Conservation (phyloP, 1,284 basidiomycete genomes). For the Ceratobasidium sp. region DNA sequence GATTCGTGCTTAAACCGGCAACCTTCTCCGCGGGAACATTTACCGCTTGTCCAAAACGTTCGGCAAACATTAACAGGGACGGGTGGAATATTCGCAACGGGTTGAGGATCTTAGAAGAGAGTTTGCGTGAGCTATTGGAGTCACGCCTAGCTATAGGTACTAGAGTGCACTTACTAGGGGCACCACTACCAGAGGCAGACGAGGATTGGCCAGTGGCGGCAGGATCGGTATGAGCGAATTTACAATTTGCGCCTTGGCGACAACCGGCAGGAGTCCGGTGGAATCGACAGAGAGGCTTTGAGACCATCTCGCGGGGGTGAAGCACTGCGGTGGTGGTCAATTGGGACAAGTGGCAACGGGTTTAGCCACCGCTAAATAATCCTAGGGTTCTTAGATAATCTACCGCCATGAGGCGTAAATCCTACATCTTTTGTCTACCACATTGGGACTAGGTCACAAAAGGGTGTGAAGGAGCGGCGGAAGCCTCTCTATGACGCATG, state of each 20-base stretch:
- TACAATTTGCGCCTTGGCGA: slow-evolving; percentile 39
- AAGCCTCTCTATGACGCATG: too few species aligned
- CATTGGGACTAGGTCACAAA: too few species aligned
- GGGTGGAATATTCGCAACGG: slow-evolving; percentile 59
- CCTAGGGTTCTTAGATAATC: too few species aligned
- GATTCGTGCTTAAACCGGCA: slow-evolving; percentile 68
- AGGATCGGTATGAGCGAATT: slow-evolving; percentile 33
- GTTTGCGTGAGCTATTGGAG: too few species aligned
- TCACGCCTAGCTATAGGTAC: too few species aligned
- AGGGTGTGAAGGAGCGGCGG: too few species aligned
- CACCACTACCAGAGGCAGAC: too few species aligned
- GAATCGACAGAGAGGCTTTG: slow-evolving; percentile 39
- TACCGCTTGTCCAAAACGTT: slow-evolving; percentile 67
- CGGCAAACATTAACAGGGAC: slow-evolving; percentile 67
- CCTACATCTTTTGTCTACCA: too few species aligned
- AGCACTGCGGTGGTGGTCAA: neutral
- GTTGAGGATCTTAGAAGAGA: too few species aligned
- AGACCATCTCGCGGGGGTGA: slow-evolving; percentile 26
- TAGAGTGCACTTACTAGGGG: too few species aligned
- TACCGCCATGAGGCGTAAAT: too few species aligned
- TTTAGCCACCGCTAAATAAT: too few species aligned
- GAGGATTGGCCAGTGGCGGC: neutral
- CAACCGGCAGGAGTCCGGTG: slow-evolving; percentile 37
- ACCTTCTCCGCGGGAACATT: slow-evolving; percentile 64
- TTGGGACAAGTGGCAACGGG: slow-evolving; percentile 12